A percentile compares a stretch with the other conserved stretches of the same genome.
Conservation (phyloP, 31 red algal species). For the Asparagopsis taxiformis region DNA sequence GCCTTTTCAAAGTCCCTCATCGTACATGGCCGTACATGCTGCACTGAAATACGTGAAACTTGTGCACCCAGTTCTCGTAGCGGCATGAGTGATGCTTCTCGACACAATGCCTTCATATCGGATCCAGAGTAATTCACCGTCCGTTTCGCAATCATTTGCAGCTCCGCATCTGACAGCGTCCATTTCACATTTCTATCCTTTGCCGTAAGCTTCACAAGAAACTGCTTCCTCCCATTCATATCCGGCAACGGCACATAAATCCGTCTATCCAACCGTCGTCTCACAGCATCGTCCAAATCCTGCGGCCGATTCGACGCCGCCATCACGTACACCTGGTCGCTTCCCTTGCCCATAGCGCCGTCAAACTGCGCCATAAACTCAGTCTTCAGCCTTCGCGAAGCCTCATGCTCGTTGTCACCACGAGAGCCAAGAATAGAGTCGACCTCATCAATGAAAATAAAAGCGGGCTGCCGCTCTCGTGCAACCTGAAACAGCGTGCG, state of each 20-base stretch:
- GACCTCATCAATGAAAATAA: constrained; percentile 95
- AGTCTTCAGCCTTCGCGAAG: constrained; percentile 73
- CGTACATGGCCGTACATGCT: constrained; percentile 3
- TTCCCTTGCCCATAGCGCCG: constrained; percentile 19
- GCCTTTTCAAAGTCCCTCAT: constrained; percentile 21
- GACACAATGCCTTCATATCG: constrained; percentile 55
- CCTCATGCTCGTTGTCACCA: constrained; percentile 67
- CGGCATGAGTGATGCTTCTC: constrained; percentile 57
- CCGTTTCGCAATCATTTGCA: constrained; percentile 3
- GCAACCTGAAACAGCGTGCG: constrained; percentile 85
- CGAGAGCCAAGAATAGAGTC: constrained; percentile 75
- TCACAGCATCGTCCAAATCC: constrained; percentile 74
- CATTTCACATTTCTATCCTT: constrained; percentile 33
- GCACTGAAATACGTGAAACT: not conserved
- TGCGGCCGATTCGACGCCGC: constrained; percentile 79
- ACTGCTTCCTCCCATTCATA: constrained; percentile 26
- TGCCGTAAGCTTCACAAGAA: constrained; percentile 41
- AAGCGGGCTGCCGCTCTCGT: constrained; percentile 64
- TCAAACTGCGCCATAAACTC: constrained; percentile 87
- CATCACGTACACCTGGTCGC: constrained; percentile 62
- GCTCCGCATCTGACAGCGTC: constrained; percentile 2
- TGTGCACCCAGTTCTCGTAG: constrained; percentile 17
- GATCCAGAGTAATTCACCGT: constrained; percentile 60
- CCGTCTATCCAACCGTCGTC: constrained; percentile 68
- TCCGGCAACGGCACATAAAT: constrained; percentile 74